Evolutionary conservation across 108 stramenopile genomes (phyloP).

Genomic region (Conticribra guillardii): DNA sequence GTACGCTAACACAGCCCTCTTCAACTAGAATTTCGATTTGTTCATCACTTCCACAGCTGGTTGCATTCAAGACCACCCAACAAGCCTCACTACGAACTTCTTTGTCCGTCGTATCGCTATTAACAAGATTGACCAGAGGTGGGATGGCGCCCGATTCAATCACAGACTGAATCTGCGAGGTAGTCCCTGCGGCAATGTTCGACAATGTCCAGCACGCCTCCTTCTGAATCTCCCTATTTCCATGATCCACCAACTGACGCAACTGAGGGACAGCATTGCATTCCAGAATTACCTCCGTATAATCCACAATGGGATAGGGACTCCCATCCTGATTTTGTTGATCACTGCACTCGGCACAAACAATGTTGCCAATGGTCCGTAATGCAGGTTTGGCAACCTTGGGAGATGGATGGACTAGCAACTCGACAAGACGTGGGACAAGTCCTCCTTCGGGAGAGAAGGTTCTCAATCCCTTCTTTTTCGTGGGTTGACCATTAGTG

Average conservation of each 20-base stretch:
- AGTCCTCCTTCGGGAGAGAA: slow-evolving; percentile 65
- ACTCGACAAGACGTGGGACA: slow-evolving; percentile 92
- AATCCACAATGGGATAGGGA: slow-evolving; percentile 73
- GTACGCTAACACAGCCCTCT: slow-evolving; percentile 91
- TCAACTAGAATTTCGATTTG: slow-evolving; percentile 93
- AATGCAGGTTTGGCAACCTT: slow-evolving; percentile 95
- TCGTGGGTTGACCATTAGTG: slow-evolving; percentile 19
- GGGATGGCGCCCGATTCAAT: slow-evolving; percentile 94
- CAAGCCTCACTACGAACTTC: slow-evolving; percentile 97
- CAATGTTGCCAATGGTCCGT: slow-evolving; percentile 95
- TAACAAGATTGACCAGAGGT: slow-evolving; percentile 87
- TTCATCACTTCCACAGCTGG: slow-evolving; percentile 93
- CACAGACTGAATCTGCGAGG: slow-evolving; percentile 95
- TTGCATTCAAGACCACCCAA: slow-evolving; percentile 98
- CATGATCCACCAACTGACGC: slow-evolving; percentile 83
- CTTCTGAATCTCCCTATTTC: slow-evolving; percentile 96
- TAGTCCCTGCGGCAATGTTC: slow-evolving; percentile 98
- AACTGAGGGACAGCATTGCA: slow-evolving; percentile 90
- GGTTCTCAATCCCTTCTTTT: slow-evolving; percentile 43
- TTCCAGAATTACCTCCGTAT: slow-evolving; percentile 93
- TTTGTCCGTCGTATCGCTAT: slow-evolving; percentile 77
- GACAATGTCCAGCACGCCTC: slow-evolving; percentile 97
- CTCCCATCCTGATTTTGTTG: slow-evolving; percentile 44
- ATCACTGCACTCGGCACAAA: slow-evolving; percentile 94
- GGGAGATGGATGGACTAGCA: slow-evolving; percentile 85